Evolutionary conservation across 139 green algal genomes (phyloP).

Genomic region (Chlorella sp.): DNA sequence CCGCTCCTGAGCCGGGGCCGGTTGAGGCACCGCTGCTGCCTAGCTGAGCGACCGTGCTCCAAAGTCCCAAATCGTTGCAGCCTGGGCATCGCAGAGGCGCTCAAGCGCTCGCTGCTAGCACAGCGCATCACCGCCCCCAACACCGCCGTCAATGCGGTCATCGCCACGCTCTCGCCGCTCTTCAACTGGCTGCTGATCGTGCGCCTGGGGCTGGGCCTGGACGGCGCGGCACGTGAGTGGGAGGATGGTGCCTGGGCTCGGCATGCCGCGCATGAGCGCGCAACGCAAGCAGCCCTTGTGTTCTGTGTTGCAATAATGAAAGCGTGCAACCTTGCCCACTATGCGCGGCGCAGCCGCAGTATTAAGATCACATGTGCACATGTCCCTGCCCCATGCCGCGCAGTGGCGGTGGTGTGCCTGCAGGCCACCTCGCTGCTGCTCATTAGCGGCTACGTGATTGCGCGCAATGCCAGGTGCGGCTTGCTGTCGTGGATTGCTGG

Average conservation of each 20-base stretch:
- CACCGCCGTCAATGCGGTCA: background rate
- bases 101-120: conserved; percentile 11
- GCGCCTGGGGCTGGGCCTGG: background rate
- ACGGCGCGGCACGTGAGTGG: background rate
- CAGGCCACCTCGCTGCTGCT: conserved; percentile 6
- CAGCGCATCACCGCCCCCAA: background rate
- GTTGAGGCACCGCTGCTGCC: no score
- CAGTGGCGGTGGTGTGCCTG: conserved; percentile 4
- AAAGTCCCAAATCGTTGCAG: no score
- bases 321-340: no score
- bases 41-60: no score
- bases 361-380: no score
- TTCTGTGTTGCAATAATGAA: no score
- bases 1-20: no score
- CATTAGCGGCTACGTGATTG: background rate
- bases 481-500: background rate
- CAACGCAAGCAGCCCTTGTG: no score
- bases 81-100: conserved; percentile 8
- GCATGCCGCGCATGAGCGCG: no score
- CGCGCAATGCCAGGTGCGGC: background rate
- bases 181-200: conserved; percentile 28
- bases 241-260: no score
- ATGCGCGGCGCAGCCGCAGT: no score
- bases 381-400: no score
- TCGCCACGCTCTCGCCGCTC: background rate